Evolutionary conservation across 371 early-diverging fungal species (phyloP).

Genomic region (Mortierella sp.): DNA sequence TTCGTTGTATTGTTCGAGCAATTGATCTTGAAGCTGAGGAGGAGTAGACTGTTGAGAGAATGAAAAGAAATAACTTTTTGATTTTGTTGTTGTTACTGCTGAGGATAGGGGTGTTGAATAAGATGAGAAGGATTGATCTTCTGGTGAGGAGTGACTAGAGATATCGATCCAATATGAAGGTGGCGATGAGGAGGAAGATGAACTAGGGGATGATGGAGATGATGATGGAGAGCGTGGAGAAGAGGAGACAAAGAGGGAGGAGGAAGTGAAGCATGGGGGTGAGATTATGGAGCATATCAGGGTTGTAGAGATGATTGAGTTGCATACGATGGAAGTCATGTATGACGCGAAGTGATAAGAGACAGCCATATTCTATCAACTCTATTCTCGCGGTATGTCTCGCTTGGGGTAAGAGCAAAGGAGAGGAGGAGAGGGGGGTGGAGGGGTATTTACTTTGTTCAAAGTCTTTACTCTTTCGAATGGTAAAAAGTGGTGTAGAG

Average conservation of each 20-base stretch:
- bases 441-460: too few species aligned
- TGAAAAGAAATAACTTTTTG: neutral
- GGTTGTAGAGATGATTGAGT: constrained; percentile 33
- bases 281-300: constrained; percentile 32
- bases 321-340: constrained; percentile 28
- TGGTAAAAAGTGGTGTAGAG: too few species aligned
- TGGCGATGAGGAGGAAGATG: neutral
- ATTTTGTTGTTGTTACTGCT: neutral
- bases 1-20: neutral
- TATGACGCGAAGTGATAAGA: constrained; percentile 24
- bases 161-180: constrained; percentile 5
- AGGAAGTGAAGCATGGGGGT: constrained; percentile 9
- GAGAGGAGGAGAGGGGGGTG: too few species aligned
- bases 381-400: too few species aligned
- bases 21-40: too few species aligned
- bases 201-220: constrained; percentile 5
- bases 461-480: too few species aligned
- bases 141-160: neutral
- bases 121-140: neutral
- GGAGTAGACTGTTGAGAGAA: neutral
- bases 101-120: neutral
- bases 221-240: constrained; percentile 1
- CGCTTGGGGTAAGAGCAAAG: neutral
- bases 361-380: constrained; percentile 9
- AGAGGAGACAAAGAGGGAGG: neutral